Conservation (phyloP, 495 filamentous ascomycete species). For the Cercophora samala region DNA sequence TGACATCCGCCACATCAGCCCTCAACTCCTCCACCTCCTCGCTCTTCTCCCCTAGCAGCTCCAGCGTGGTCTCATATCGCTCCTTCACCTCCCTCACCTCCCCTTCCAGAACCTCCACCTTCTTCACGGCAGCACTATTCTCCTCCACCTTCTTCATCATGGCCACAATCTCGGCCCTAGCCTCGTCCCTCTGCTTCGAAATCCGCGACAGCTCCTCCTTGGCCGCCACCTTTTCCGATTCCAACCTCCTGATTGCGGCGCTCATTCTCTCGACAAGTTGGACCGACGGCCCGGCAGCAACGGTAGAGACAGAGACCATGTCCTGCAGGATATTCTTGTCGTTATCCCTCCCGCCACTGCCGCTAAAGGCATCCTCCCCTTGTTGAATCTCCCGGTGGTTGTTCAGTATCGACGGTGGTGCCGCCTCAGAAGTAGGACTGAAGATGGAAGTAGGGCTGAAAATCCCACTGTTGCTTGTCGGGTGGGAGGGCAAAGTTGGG, state of each 20-base stretch:
- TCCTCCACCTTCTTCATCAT: conserved; percentile 82
- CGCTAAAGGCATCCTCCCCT: conserved; percentile 65
- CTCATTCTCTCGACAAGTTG: conserved; percentile 97
- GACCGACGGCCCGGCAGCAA: conserved; percentile 85
- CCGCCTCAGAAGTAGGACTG: conserved; percentile 35
- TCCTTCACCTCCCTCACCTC: conserved; percentile 61
- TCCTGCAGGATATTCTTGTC: conserved; percentile 78
- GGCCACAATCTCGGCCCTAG: conserved; percentile 81
- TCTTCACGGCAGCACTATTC: conserved; percentile 57
- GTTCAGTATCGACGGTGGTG: conserved; percentile 37
- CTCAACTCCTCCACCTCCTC: conserved; percentile 87
- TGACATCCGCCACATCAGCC: conserved; percentile 86
- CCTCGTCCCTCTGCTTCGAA: conserved; percentile 79
- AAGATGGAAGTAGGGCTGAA: conserved; percentile 32
- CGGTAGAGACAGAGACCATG: conserved; percentile 82
- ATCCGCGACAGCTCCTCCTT: conserved; percentile 82
- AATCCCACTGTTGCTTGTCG: conserved; percentile 20
- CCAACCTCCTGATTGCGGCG: conserved; percentile 82
- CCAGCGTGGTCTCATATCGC: conserved; percentile 84
- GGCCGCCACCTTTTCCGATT: conserved; percentile 81
- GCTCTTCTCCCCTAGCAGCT: conserved; percentile 96
- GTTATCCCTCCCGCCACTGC: conserved; percentile 55
- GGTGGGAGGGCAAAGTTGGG: conserved; percentile 17
- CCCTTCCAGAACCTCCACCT: conserved; percentile 61
- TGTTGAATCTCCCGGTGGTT: conserved; percentile 56